Base-by-base conservation (phyloP, 768 basidiomycete species). In the Hygrophoropsis aurantiaca region DNA sequence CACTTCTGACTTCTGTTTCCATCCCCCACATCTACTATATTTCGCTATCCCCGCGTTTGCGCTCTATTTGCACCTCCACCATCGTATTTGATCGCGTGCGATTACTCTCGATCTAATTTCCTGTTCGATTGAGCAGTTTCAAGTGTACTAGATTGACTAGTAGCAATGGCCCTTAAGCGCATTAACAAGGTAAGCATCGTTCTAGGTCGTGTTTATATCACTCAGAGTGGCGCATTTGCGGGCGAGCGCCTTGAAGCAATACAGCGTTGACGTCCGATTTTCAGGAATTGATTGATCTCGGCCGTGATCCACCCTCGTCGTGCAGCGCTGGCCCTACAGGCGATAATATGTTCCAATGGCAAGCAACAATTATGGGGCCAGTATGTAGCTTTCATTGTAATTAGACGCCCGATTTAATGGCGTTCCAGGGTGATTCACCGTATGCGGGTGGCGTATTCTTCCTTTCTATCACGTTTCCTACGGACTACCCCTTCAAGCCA, bases 391-490 rank as follows among this genome's bases (percentile, higher is more conserved):
- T 8, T 51, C 11, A 38, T 42, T 43, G 38, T 24, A 5, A 42
- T 45, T 23, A 20, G 42, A 45, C 35, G 23, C 41, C 47, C 65
- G 56, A 66, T 59, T 61, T 54, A 53, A 52, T 42, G 16, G 47
- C 60, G 50, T 55, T 55, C 30, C 54, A 97, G 94, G 85, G 89
- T 61, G 95, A 99, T 67, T 97, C 94, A 59, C 97, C 97, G 23
- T 99, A 99, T 66, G 85, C 95, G 25, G 97, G 97, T 61, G 97
- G 97, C 67, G 97, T 99, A 46, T 99, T 99, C 79, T 98, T 98
- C 88, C 84, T 94, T 39, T 85, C 87, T 40, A 94, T 95, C 67
- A 82, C 79, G 36, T 94, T 94, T 80, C 91, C 92, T 39, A 91
- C 89, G 70, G 95, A 99, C 70, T 99, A 99, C 77, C 97, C 97